Evolutionary conservation across 768 basidiomycete genomes (phyloP).

Genomic region (Lentinula edodes): DNA sequence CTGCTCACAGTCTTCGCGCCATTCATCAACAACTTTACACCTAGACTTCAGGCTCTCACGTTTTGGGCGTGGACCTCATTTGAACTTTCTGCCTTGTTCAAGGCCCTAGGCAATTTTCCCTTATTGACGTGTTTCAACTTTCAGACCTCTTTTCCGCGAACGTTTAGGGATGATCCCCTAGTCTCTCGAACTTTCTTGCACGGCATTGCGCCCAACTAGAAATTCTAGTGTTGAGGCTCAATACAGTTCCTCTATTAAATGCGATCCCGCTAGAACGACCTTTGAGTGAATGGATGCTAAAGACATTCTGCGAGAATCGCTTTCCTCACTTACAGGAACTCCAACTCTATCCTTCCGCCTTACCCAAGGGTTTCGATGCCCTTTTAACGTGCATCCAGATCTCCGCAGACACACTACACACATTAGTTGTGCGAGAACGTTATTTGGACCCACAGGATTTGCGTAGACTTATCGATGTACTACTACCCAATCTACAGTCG

Average conservation of each 20-base stretch:
- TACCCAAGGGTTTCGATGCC: constrained; percentile 25
- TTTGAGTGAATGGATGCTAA: constrained; percentile 29
- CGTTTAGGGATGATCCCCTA: constrained; percentile 28
- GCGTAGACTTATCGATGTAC: constrained; percentile 16
- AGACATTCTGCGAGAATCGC: constrained; percentile 21
- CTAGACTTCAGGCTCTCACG: constrained; percentile 27
- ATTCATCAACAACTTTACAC: constrained; percentile 31
- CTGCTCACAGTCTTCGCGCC: constrained; percentile 30
- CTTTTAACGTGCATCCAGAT: constrained; percentile 26
- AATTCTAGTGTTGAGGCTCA: constrained; percentile 32
- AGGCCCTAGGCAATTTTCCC: constrained; percentile 25
- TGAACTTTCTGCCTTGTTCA: constrained; percentile 37
- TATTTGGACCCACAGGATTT: constrained; percentile 31
- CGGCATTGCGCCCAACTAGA: constrained; percentile 24
- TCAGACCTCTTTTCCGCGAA: constrained; percentile 34
- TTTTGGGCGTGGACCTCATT: constrained; percentile 35
- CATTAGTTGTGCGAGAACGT: constrained; percentile 33
- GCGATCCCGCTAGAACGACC: constrained; percentile 17
- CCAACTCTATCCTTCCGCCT: constrained; percentile 37
- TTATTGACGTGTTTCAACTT: constrained; percentile 26
- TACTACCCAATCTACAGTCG: constrained; percentile 21
- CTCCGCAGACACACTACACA: constrained; percentile 25
- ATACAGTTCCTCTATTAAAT: constrained; percentile 19
- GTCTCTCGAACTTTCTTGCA: constrained; percentile 27
- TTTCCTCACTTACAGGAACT: constrained; percentile 15